Evolutionary conservation across 306 rosid genomes (phyloP), one percentile per base, ranked within the genome.

Genomic region (Pyrus pyrifolia): DNA sequence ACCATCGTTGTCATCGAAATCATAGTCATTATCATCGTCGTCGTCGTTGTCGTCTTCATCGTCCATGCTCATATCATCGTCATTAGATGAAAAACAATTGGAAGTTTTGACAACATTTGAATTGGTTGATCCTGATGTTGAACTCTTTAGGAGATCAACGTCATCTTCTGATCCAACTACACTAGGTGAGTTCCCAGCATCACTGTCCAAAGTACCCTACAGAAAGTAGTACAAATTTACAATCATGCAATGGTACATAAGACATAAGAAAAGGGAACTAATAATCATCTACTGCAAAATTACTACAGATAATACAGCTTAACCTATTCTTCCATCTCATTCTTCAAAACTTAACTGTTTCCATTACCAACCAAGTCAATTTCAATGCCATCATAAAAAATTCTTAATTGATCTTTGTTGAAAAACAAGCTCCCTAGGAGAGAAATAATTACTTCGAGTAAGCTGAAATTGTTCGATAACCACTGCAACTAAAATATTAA

Each of bases 61-160:
- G 12, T 83, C 85, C 9, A 62, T 63, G 81, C 38, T 74, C 86
- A 63, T 76, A 80, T 82, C 81, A 70, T 82, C 89, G 55, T 83
- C 88, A 51, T 81, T 76, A 85, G 70, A 73, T 62, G 91, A 85
- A 55, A 75, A 18, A 70, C 84, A 85, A 78, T 70, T 76, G 29
- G 88, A 84, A 75, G 81, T 76, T 65, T 76, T 77, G 74, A 84
- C 80, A 77, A 78, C 79, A 68, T 75, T 82, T 35, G 83, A 76
- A 82, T 78, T 84, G 69, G 25, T 61, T 67, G 90, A 88, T 72
- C 80, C 87, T 13, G 93, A 80, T 78, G 86, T 75, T 46, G 81
- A 80, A 79, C 83, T 88, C 82, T 91, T 86, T 83, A 82, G 78
- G 81, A 79, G 77, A 73, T 83, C 88, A 67, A 73, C 70, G 73